These are phyloP conservation scores for Raddia guianensis DNA, from an alignment of 176 grass and related monocot genomes.

Conservation along the genomic window DNA sequence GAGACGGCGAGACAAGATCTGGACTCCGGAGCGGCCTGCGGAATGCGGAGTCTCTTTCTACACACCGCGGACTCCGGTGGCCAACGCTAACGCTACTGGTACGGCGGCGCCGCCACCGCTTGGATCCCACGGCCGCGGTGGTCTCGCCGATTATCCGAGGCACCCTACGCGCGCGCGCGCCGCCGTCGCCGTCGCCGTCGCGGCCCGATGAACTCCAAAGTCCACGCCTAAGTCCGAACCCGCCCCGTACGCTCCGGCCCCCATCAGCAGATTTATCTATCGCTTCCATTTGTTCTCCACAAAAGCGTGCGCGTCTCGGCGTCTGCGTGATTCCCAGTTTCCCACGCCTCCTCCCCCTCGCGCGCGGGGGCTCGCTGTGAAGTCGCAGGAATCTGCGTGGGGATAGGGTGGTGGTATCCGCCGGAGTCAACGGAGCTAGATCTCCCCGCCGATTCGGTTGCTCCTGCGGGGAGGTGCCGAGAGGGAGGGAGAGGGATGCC, in stretches of 20 bases:
- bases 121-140: not conserved
- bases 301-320: not conserved
- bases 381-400: slow-evolving; percentile 29
- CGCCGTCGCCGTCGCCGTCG: not conserved
- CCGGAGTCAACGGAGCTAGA: slow-evolving; percentile 33
- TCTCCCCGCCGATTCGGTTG: not conserved
- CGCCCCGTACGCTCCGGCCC: not conserved
- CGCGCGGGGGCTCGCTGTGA: not conserved
- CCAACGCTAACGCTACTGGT: too few species aligned
- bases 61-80: not conserved
- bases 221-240: not conserved
- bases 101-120: too few species aligned
- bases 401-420: slow-evolving; percentile 32
- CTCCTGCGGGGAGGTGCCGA: not conserved
- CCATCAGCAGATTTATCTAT: not conserved
- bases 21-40: not conserved
- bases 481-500: slow-evolving; percentile 16
- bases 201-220: not conserved
- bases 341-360: not conserved
- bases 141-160: not conserved
- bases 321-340: not conserved
- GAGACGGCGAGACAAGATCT: not conserved
- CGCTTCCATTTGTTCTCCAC: not conserved
- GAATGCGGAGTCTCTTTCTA: not conserved
- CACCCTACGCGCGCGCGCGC: not conserved